Evolutionary conservation across 768 basidiomycete genomes (phyloP).

Genomic region (Trametes gibbosa): DNA sequence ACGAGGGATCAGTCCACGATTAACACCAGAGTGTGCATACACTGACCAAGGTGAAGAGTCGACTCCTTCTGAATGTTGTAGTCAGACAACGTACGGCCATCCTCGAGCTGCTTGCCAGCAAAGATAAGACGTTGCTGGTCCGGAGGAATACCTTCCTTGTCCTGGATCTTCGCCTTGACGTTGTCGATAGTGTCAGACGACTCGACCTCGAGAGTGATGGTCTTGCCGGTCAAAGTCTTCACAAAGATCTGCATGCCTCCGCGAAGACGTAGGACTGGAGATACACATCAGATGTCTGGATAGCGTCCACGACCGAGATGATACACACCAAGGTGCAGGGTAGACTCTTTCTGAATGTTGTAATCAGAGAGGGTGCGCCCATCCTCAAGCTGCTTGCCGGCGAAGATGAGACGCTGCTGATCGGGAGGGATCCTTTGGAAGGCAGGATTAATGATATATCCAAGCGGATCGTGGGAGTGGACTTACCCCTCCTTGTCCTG

Average conservation of each 20-base stretch:
- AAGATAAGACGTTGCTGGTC: conserved; percentile 96
- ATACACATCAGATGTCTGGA: not conserved
- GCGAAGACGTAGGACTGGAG: conserved; percentile 39
- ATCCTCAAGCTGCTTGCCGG: conserved; percentile 58
- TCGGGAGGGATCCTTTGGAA: conserved; percentile 36
- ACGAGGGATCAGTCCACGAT: conserved; percentile 28
- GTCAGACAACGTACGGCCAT: conserved; percentile 85
- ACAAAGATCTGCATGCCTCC: conserved; percentile 69
- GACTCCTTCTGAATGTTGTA: conserved; percentile 97
- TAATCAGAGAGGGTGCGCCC: conserved; percentile 52
- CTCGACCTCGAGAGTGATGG: conserved; percentile 83
- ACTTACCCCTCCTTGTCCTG: conserved; percentile 37
- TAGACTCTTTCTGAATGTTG: conserved; percentile 88
- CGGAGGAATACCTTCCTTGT: conserved; percentile 83
- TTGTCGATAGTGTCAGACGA: conserved; percentile 76
- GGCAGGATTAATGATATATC: conserved; percentile 35
- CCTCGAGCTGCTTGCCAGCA: conserved; percentile 93
- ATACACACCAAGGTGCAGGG: conserved; percentile 55
- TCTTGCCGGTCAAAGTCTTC: conserved; percentile 88
- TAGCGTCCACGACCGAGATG: not conserved
- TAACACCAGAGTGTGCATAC: conserved; percentile 25
- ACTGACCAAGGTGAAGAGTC: conserved; percentile 67
- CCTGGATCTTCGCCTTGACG: conserved; percentile 81
- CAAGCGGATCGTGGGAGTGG: conserved; percentile 34
- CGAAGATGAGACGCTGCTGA: conserved; percentile 34